Evolutionary conservation across 371 early-diverging fungal species (phyloP).

Genomic region (Coelomomyces lativittatus): DNA sequence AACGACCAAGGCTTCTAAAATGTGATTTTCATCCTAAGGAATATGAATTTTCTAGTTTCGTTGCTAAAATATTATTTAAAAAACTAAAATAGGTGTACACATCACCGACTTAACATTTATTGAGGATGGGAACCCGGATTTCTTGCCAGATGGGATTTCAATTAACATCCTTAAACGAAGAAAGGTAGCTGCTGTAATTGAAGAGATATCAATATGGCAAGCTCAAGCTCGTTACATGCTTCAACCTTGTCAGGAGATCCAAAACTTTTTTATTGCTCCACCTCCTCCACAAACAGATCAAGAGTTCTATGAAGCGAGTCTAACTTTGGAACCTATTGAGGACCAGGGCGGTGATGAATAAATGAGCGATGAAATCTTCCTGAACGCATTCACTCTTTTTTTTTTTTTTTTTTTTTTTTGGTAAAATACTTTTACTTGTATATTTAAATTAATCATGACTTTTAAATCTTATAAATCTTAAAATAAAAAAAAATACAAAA

Average conservation of each 20-base stretch:
- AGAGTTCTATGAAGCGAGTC: neutral
- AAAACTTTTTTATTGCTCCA: neutral
- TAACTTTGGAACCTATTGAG: neutral
- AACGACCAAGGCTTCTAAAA: too few relatives aligned
- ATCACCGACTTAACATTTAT: slow-evolving; percentile 33
- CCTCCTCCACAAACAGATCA: neutral
- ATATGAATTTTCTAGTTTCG: neutral
- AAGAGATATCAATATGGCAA: slow-evolving; percentile 17
- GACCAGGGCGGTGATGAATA: slow-evolving; percentile 1
- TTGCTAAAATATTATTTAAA: slow-evolving; percentile 1
- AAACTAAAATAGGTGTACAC: slow-evolving; percentile 17
- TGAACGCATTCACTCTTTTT: too few relatives aligned
- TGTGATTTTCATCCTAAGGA: too few relatives aligned
- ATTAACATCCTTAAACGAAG: slow-evolving; percentile 38
- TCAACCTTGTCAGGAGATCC: neutral
- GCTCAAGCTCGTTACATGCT: neutral
- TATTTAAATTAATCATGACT: too few relatives aligned
- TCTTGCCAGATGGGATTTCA: slow-evolving; percentile 14
- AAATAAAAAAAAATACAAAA: too few relatives aligned
- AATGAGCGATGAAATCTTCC: too few relatives aligned
- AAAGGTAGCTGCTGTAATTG: slow-evolving; percentile 15
- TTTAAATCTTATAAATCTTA: too few relatives aligned
- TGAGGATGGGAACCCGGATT: slow-evolving; percentile 30
- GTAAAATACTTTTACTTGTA: too few relatives aligned
- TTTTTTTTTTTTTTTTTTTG: too few relatives aligned